These are phyloP conservation scores for Phytophthora pinifolia DNA, from an alignment of 352 stramenopile genomes.

Conservation along the genomic window DNA sequence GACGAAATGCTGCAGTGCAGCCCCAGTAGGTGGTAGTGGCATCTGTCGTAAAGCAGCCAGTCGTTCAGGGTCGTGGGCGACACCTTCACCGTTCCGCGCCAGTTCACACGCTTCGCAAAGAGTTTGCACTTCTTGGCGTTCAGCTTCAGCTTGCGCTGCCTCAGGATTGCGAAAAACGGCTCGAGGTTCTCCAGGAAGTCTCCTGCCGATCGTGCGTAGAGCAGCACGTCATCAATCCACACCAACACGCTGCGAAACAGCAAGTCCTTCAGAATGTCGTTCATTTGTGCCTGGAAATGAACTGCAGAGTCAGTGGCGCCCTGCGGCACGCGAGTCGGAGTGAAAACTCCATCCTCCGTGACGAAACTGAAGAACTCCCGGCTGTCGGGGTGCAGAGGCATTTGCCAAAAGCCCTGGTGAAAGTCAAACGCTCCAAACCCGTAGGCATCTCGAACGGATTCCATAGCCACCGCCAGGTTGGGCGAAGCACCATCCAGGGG, in stretches of 20 bases:
- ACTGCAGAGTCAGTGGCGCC: background rate
- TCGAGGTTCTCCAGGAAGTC: background rate
- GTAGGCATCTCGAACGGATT: background rate
- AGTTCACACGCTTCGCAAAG: conserved; percentile 15
- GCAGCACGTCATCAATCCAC: background rate
- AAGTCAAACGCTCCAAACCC: conserved; percentile 15
- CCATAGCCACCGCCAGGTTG: background rate
- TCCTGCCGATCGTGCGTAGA: background rate
- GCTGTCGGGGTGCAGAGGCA: background rate
- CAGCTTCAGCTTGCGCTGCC: conserved; percentile 6
- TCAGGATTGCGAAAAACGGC: conserved; percentile 3
- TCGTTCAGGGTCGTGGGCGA: background rate
- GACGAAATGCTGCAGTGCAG: conserved; percentile 15
- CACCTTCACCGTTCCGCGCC: conserved; percentile 14
- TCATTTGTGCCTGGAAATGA: background rate
- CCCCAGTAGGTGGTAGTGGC: conserved; percentile 7
- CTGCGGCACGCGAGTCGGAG: background rate
- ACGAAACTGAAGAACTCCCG: conserved; percentile 6
- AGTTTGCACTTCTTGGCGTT: conserved; percentile 20
- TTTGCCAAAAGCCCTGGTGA: conserved; percentile 1
- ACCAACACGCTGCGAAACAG: background rate
- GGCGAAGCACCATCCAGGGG: conserved; percentile 2
- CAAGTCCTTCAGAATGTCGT: background rate
- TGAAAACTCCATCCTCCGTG: conserved; percentile 5
- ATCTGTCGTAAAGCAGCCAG: conserved; percentile 1